Evolutionary conservation across 192 early-diverging fungal species (phyloP), one percentile per base, ranked within the genome.

Genomic region (Podochytrium sp.): DNA sequence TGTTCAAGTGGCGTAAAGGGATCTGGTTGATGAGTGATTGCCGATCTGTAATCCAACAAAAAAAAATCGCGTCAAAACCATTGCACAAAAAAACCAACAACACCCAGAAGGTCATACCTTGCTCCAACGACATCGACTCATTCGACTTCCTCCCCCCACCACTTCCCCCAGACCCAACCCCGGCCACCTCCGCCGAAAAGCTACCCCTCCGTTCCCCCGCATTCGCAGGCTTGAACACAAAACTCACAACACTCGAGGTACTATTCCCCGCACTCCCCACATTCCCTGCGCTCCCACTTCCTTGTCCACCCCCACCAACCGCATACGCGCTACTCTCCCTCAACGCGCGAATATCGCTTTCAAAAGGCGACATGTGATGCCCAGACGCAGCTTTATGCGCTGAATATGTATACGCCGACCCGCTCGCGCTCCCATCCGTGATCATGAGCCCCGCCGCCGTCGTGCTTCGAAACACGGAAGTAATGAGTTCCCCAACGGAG

Each of bases 341-440:
- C 25, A 57, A 57, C 25, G 16, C 38, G 5, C 63, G 63, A 7
- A 65, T 65, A 23, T 65, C 63, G 25, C 7, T 47, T 65, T 65
- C 63, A 27, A 65, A 65, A 4, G 37, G 40, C 7, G 40, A 47
- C 63, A 65, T 65, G 38, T 65, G 63, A 20, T 62, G 60, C 27
- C 6, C 14, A 10, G 14, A 27, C 55, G 14, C 16, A 12, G 14
- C 7, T 23, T 57, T 14, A 16, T 27, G 55, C 27, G 14, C 27
- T 12, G 14, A 10, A 57, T n/a, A n/a, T n/a, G n/a, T n/a, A n/a
- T n/a, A n/a, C n/a, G n/a, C n/a, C n/a, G n/a, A n/a, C n/a, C n/a
- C n/a, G n/a, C n/a, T n/a, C n/a, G n/a, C n/a, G n/a, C n/a, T n/a
- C n/a, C n/a, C n/a, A n/a, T n/a, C n/a, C n/a, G n/a, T n/a, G n/a